Conservation (phyloP, 2,329 filamentous ascomycete genomes). For the Ceratocystis papillata region DNA sequence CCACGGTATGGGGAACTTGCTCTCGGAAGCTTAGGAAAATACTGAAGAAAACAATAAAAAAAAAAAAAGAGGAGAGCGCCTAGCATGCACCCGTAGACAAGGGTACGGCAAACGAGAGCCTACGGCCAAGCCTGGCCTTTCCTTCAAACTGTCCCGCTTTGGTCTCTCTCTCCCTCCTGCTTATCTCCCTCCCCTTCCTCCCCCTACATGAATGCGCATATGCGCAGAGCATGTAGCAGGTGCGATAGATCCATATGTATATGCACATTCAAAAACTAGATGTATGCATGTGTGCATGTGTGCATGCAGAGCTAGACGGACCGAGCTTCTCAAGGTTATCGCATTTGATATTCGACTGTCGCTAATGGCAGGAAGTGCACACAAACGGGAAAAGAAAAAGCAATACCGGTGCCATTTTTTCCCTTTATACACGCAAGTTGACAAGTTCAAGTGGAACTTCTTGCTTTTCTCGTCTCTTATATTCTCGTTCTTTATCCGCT, state of each 20-base stretch:
- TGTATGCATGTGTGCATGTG: slow-evolving; percentile 2
- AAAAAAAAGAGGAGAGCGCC: neutral
- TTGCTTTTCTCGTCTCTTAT: neutral
- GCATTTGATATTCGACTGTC: neutral
- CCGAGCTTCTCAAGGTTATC: neutral
- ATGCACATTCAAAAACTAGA: neutral
- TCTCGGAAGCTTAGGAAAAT: neutral
- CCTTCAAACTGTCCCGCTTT: neutral
- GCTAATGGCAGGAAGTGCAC: neutral
- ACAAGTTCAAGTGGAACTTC: no score
- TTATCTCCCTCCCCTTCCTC: neutral
- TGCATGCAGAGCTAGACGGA: neutral
- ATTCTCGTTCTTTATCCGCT: neutral
- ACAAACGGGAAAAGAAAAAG: neutral
- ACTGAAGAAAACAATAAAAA: no score
- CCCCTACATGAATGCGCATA: neutral
- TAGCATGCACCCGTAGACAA: neutral
- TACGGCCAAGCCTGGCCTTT: neutral
- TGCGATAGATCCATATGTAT: neutral
- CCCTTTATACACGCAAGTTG: neutral
- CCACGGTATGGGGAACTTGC: neutral
- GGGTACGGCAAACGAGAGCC: neutral
- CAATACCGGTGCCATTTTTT: neutral
- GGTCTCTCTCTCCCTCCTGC: neutral
- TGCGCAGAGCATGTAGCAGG: neutral